These are phyloP conservation scores for Dovyalis caffra DNA, from an alignment of 345 rosid species.

Conservation along the genomic window DNA sequence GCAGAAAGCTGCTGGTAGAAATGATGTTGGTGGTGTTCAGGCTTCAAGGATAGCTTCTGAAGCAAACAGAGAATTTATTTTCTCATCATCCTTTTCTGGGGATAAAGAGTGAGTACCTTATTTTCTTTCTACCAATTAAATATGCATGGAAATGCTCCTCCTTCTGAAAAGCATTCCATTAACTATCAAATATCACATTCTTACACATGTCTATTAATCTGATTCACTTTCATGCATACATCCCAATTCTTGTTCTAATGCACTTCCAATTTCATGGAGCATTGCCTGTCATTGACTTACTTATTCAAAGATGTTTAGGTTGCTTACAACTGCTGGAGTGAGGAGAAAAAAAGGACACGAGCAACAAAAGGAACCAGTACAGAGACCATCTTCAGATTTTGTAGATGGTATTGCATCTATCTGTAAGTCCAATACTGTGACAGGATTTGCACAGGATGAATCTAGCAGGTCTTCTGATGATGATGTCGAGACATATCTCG, in stretches of 20 bases:
- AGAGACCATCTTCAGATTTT: conserved; percentile 36
- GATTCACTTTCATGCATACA: neutral
- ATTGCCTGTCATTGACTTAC: conserved; percentile 2
- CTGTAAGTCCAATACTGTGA: conserved; percentile 37
- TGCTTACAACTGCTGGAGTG: conserved; percentile 52
- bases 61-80: conserved; percentile 91
- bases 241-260: neutral
- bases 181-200: neutral
- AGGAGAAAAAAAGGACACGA: conserved; percentile 41
- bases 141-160: neutral
- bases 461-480: conserved; percentile 42
- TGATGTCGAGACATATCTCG: conserved; percentile 71
- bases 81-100: conserved; percentile 84
- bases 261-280: neutral
- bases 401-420: conserved; percentile 23
- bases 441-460: conserved; percentile 40
- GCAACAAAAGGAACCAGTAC: conserved; percentile 28
- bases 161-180: neutral
- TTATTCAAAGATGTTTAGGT: conserved; percentile 42
- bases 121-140: neutral
- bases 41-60: conserved; percentile 93
- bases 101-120: conserved; percentile 73
- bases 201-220: neutral
- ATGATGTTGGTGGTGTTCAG: conserved; percentile 77
- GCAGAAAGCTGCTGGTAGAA: conserved; percentile 87